Conservation (phyloP, 1,284 basidiomycete species). For the Rhodotorula sp. region DNA sequence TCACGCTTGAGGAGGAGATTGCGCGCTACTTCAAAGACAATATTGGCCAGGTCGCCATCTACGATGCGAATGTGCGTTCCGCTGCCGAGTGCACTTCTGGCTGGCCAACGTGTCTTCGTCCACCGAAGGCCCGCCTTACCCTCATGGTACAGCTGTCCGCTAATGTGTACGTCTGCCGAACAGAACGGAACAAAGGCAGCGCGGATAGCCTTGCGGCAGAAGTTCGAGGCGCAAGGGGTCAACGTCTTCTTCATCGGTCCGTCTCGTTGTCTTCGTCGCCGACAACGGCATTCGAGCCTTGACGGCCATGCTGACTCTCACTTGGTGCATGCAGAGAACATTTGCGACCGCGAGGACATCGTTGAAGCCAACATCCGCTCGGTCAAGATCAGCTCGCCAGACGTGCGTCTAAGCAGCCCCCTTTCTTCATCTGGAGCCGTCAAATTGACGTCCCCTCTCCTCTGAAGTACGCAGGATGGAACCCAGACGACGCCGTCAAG, state of each 20-base stretch:
- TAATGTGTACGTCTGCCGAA: too few species aligned
- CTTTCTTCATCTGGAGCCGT: not conserved
- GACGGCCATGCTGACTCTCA: not conserved
- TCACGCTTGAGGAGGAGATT: conserved; percentile 82
- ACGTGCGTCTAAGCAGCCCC: conserved; percentile 61
- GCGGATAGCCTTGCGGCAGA: conserved; percentile 73
- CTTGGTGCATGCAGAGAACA: conserved; percentile 47
- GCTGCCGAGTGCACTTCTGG: too few species aligned
- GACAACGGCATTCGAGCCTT: not conserved
- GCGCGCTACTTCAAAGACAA: conserved; percentile 79
- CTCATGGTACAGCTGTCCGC: not conserved
- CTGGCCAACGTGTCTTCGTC: too few species aligned
- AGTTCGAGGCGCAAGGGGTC: conserved; percentile 77
- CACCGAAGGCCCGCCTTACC: not conserved
- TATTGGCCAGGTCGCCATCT: conserved; percentile 91
- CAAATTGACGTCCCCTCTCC: not conserved
- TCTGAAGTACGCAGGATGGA: conserved; percentile 82
- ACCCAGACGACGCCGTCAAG: conserved; percentile 82
- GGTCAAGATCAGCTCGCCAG: conserved; percentile 97
- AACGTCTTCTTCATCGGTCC: conserved; percentile 91
- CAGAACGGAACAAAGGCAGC: conserved; percentile 71
- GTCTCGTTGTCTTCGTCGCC: conserved; percentile 43
- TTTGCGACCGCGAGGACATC: conserved; percentile 69
- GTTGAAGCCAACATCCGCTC: conserved; percentile 92
- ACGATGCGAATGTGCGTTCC: conserved; percentile 80